These are phyloP conservation scores for Tolypocladium pustulatum DNA, from an alignment of 2,329 filamentous ascomycete genomes.

Conservation along the genomic window DNA sequence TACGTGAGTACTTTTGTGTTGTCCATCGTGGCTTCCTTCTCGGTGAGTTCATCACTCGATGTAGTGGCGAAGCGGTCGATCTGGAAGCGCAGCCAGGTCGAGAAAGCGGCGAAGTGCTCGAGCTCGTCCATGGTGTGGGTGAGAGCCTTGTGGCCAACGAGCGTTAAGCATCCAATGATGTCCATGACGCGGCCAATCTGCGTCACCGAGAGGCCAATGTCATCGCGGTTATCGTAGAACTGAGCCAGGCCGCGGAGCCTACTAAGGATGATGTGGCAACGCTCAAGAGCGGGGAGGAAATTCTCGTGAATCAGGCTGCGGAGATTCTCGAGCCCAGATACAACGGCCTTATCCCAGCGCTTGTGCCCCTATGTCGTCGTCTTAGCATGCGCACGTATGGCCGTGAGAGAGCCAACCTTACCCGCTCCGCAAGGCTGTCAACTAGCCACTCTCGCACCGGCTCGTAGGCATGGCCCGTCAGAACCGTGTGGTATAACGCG, in stretches of 20 bases:
- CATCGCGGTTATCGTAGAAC: constrained; percentile 58
- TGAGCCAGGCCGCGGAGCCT: constrained; percentile 74
- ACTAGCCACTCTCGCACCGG: constrained; percentile 79
- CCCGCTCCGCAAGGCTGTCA: constrained; percentile 69
- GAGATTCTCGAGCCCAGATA: constrained; percentile 66
- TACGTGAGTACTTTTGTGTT: constrained; percentile 65
- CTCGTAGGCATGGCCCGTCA: constrained; percentile 70
- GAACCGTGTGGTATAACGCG: constrained; percentile 72
- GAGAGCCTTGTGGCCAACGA: constrained; percentile 66
- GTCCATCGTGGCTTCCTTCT: constrained; percentile 69
- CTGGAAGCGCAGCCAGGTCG: constrained; percentile 71
- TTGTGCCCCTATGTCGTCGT: constrained; percentile 61
- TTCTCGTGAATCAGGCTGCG: constrained; percentile 75
- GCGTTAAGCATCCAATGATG: constrained; percentile 61
- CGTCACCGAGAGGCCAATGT: constrained; percentile 54
- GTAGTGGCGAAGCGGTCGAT: constrained; percentile 66
- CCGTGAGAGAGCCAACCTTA: constrained; percentile 29
- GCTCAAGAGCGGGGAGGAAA: constrained; percentile 77
- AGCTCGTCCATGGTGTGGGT: constrained; percentile 65
- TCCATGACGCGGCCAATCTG: constrained; percentile 59
- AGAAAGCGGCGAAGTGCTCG: constrained; percentile 67
- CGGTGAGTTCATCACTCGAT: constrained; percentile 59
- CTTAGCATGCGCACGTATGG: not conserved
- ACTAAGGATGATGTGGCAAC: constrained; percentile 70
- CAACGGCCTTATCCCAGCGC: constrained; percentile 84